Percentiles rank a stretch among this genome's conserved stretches.
Conservation (phyloP, 2,329 filamentous ascomycete genomes). For the Stemphylium beticola region DNA sequence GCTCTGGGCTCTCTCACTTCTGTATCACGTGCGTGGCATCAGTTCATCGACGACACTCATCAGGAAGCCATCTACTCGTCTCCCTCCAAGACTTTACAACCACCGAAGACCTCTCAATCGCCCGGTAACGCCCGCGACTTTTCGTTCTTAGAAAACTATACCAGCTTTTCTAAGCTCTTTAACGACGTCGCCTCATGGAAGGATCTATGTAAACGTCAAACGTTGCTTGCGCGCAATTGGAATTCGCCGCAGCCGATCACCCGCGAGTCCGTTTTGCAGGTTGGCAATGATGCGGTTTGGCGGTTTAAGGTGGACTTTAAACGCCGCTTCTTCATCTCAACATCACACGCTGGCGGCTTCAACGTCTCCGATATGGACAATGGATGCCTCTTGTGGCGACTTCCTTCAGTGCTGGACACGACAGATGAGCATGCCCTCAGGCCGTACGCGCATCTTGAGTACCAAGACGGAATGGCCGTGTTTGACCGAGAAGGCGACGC, state of each 20-base stretch:
- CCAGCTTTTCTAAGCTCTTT: constrained; percentile 14
- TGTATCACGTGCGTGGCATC: constrained; percentile 10
- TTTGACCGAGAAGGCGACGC: constrained; percentile 10
- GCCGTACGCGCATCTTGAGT: constrained; percentile 12
- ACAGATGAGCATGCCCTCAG: constrained; percentile 1
- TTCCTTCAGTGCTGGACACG: constrained; percentile 7
- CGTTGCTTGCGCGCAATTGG: constrained; percentile 6
- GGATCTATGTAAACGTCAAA: constrained; percentile 6
- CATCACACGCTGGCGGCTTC: constrained; percentile 10
- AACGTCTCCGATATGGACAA: constrained; percentile 10
- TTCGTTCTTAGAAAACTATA: constrained; percentile 1
- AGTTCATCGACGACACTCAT: constrained; percentile 12
- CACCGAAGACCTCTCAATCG: neutral
- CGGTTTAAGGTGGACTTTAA: constrained; percentile 13
- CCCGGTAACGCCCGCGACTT: constrained; percentile 2
- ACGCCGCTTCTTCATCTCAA: constrained; percentile 13
- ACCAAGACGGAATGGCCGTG: constrained; percentile 11
- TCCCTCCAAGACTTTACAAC: constrained; percentile 4
- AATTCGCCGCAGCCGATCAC: constrained; percentile 1
- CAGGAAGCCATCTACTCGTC: constrained; percentile 10
- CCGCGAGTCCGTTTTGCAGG: constrained; percentile 8
- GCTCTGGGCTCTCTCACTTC: constrained; percentile 4
- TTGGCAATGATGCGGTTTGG: constrained; percentile 9
- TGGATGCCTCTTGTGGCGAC: constrained; percentile 1
- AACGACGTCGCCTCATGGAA: constrained; percentile 10